phyloP scores from a whole-genome alignment of 305 asterid genomes.

The Fraxinus velutina region DNA sequence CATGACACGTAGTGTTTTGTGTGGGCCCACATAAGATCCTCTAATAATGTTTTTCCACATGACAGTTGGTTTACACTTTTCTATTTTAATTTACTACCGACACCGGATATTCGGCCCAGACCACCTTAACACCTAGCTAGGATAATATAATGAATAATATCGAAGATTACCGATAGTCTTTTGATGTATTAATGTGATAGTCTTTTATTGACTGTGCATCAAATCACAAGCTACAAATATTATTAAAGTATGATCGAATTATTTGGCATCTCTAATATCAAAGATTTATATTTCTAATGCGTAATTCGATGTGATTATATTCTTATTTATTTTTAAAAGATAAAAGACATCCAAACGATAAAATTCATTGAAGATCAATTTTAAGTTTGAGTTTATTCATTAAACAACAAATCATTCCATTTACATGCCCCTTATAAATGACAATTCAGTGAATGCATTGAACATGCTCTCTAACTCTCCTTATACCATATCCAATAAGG shows the following conservation, averaged over 20 bases:
- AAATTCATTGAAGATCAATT: not conserved
- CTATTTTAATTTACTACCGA: not conserved
- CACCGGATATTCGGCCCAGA: not conserved
- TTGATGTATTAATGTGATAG: too few species aligned
- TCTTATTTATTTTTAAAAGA: too few species aligned
- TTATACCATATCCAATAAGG: not conserved
- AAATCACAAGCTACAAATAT: too few species aligned
- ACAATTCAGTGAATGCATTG: not conserved
- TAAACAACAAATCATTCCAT: not conserved
- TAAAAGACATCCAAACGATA: not conserved
- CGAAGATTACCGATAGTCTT: too few species aligned
- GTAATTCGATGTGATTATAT: too few species aligned
- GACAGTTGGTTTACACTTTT: not conserved
- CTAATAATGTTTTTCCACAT: not conserved
- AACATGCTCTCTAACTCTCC: not conserved
- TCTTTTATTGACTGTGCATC: too few species aligned
- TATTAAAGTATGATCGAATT: too few species aligned
- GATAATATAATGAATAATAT: not conserved
- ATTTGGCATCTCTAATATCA: not conserved
- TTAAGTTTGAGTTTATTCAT: not conserved
- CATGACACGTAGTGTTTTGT: not conserved
- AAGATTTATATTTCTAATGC: not conserved
- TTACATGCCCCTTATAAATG: not conserved
- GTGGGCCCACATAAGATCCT: not conserved
- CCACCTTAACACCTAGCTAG: not conserved